Evolutionary conservation across 2,329 filamentous ascomycete species (phyloP).

Genomic region (Trichothecium sympodiale): DNA sequence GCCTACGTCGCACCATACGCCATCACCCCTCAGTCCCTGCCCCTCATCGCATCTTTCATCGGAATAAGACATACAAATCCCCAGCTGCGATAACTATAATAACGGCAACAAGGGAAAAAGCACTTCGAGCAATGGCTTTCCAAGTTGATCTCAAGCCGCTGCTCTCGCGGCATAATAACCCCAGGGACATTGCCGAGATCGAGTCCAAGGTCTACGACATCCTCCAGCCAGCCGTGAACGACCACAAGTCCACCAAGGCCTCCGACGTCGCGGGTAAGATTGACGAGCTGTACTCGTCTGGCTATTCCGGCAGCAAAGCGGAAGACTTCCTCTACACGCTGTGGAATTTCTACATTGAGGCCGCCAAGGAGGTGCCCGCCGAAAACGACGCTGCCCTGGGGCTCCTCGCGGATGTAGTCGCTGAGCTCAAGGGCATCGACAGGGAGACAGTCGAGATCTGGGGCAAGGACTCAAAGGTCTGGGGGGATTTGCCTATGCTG

Average conservation of each 20-base stretch:
- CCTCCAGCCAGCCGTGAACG: conserved; percentile 14
- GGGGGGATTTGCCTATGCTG: conserved; percentile 19
- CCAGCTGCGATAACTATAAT: background rate
- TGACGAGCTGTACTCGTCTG: conserved; percentile 13
- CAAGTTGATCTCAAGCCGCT: conserved; percentile 2
- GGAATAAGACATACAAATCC: background rate
- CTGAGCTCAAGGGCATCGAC: conserved; percentile 11
- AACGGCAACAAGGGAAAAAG: background rate
- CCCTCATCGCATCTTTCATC: background rate
- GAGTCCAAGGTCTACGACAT: conserved; percentile 11
- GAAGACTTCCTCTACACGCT: conserved; percentile 18
- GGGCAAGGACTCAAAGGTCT: conserved; percentile 14
- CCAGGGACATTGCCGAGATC: conserved; percentile 1
- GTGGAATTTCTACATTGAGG: conserved; percentile 15
- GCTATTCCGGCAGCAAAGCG: conserved; percentile 7
- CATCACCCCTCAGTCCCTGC: background rate
- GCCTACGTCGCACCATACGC: background rate
- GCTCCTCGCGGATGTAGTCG: conserved; percentile 12
- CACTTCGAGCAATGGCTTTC: conserved; percentile 1
- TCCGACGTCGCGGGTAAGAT: conserved; percentile 12
- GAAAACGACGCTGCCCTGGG: conserved; percentile 10
- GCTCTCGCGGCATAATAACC: background rate
- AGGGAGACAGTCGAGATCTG: conserved; percentile 15
- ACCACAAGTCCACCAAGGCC: conserved; percentile 5
- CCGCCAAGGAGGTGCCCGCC: conserved; percentile 14